Conservation (phyloP, 1,284 basidiomycete species). For the Crucibulum cyathiforme region DNA sequence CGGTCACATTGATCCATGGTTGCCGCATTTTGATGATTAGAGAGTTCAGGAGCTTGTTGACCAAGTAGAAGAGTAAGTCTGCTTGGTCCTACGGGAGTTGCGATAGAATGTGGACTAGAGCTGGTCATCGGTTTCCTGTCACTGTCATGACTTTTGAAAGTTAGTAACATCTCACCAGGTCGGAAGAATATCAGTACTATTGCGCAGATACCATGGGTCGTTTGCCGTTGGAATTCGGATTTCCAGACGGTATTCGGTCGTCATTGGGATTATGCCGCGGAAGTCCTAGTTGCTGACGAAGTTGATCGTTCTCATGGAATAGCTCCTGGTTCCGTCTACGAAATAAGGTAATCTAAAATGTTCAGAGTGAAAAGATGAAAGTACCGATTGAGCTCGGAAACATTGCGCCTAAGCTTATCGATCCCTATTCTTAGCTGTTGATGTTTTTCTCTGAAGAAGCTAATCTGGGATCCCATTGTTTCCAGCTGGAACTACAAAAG, state of each 20-base stretch:
- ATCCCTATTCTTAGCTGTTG: constrained; percentile 58
- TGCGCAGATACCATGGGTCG: constrained; percentile 56
- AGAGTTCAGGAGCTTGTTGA: constrained; percentile 55
- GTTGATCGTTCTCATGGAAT: constrained; percentile 53
- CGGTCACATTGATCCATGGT: not conserved
- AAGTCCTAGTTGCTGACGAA: constrained; percentile 42
- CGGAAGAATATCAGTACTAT: constrained; percentile 45
- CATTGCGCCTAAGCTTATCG: constrained; percentile 53
- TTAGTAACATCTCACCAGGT: constrained; percentile 9
- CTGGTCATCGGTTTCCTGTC: constrained; percentile 41
- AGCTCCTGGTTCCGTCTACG: constrained; percentile 59
- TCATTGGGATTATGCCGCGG: constrained; percentile 19
- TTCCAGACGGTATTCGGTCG: constrained; percentile 39
- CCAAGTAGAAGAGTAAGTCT: constrained; percentile 65
- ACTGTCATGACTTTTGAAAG: constrained; percentile 23
- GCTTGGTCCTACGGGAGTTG: constrained; percentile 57
- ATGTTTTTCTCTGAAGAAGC: constrained; percentile 61
- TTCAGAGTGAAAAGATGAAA: constrained; percentile 3
- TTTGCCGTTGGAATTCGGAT: constrained; percentile 65
- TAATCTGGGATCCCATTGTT: constrained; percentile 69
- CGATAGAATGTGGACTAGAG: constrained; percentile 63
- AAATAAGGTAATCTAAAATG: constrained; percentile 9
- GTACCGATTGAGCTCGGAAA: constrained; percentile 62
- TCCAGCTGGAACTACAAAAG: constrained; percentile 75
- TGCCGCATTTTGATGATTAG: constrained; percentile 16